A percentile compares a stretch with the other conserved stretches of the same genome.
These are phyloP conservation scores for Ajuga chamaepitys DNA, from an alignment of 257 asterid species.

Conservation along the genomic window DNA sequence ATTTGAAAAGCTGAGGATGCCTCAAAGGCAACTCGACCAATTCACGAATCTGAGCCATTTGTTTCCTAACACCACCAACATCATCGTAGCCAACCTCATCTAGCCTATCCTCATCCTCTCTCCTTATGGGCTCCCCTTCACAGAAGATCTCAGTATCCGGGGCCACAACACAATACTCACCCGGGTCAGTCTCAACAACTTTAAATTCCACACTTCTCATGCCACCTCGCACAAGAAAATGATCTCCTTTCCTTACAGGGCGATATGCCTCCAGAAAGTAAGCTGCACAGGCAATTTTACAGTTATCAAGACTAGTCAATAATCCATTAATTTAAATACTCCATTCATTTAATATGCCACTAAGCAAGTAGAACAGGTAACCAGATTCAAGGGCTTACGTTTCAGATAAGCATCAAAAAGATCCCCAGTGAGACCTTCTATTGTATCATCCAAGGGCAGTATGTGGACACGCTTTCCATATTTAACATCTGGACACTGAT, in stretches of 20 bases:
- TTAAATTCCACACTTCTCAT: constrained; percentile 59
- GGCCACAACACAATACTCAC: constrained; percentile 57
- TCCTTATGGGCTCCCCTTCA: constrained; percentile 55
- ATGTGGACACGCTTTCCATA: constrained; percentile 85
- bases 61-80: constrained; percentile 58
- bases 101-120: constrained; percentile 52
- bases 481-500: constrained; percentile 90
- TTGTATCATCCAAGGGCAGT: constrained; percentile 74
- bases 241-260: constrained; percentile 56
- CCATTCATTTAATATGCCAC: background rate
- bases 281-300: constrained; percentile 25
- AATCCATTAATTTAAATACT: background rate
- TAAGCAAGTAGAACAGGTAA: background rate
- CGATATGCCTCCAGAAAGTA: constrained; percentile 47
- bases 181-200: constrained; percentile 54
- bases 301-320: background rate
- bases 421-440: constrained; percentile 90
- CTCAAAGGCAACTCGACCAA: constrained; percentile 53
- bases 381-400: constrained; percentile 39
- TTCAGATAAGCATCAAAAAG: constrained; percentile 68
- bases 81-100: constrained; percentile 60
- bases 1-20: constrained; percentile 57
- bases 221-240: constrained; percentile 57
- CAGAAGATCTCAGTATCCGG: constrained; percentile 63
- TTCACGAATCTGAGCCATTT: constrained; percentile 61